Percentiles rank a stretch among this genome's conserved stretches.
Conservation (phyloP, 306 rosid genomes). For the Vachellia pachyceras region DNA sequence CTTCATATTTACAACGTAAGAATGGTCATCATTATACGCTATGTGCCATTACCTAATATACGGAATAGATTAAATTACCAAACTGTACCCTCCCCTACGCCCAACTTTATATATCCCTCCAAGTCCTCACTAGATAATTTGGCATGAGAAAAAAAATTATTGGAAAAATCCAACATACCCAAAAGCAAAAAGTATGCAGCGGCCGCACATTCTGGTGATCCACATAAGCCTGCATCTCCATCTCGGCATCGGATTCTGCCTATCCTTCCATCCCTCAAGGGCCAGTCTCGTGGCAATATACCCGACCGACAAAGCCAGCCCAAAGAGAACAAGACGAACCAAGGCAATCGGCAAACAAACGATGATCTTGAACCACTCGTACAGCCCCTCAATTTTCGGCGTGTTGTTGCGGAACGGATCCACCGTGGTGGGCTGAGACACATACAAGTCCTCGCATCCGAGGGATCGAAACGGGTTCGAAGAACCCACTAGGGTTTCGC, state of each 20-base stretch:
- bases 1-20: background rate
- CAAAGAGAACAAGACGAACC: slow-evolving; percentile 70
- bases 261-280: slow-evolving; percentile 82
- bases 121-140: background rate
- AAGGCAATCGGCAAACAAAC: slow-evolving; percentile 65
- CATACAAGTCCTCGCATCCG: slow-evolving; percentile 58
- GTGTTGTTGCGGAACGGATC: slow-evolving; percentile 85
- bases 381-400: slow-evolving; percentile 54
- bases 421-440: slow-evolving; percentile 56
- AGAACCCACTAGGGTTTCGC: slow-evolving; percentile 7
- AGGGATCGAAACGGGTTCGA: slow-evolving; percentile 58
- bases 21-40: background rate
- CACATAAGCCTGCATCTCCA: slow-evolving; percentile 89
- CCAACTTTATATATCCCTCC: background rate
- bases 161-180: slow-evolving; percentile 55
- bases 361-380: slow-evolving; percentile 71
- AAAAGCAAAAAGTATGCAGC: slow-evolving; percentile 85
- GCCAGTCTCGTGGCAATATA: slow-evolving; percentile 76
- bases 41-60: background rate
- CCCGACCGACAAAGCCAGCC: slow-evolving; percentile 62
- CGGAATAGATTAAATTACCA: background rate
- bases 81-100: background rate
- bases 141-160: background rate
- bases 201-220: slow-evolving; percentile 73
- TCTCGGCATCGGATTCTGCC: slow-evolving; percentile 74